A percentile compares a stretch with the other conserved stretches of the same genome.
phyloP scores from a whole-genome alignment of 2,329 filamentous ascomycete genomes.

The Tolypocladium ophioglossoides region DNA sequence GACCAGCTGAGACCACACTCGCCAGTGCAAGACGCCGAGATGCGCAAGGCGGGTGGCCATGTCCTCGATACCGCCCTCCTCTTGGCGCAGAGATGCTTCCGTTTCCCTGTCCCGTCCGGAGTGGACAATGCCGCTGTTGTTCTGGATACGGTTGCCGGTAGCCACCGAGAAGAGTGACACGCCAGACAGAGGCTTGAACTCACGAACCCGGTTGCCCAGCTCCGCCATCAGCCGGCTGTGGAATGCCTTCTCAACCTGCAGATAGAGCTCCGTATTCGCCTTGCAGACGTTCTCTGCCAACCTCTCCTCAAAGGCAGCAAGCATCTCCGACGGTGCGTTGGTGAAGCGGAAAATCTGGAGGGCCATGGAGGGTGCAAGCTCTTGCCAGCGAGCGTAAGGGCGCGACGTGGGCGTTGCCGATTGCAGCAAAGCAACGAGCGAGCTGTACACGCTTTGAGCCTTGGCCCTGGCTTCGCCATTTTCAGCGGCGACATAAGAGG shows the following conservation, averaged over 20 bases:
- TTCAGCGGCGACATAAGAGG: conserved; percentile 25
- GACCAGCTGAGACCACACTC: conserved; percentile 70
- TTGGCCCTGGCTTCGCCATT: conserved; percentile 30
- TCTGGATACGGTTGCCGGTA: conserved; percentile 37
- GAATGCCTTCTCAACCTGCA: conserved; percentile 38
- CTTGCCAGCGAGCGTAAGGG: conserved; percentile 38
- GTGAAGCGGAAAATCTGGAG: conserved; percentile 49
- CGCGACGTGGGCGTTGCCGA: conserved; percentile 32
- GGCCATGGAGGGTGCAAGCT: conserved; percentile 41
- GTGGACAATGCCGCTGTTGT: conserved; percentile 24
- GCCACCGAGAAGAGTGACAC: conserved; percentile 44
- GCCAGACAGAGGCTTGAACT: conserved; percentile 41
- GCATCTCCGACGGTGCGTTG: conserved; percentile 36
- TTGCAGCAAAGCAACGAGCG: conserved; percentile 44
- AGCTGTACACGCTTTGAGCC: conserved; percentile 38
- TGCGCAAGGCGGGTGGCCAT: conserved; percentile 73
- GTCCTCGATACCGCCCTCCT: conserved; percentile 48
- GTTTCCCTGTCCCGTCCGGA: conserved; percentile 17
- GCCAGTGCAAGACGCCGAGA: conserved; percentile 78
- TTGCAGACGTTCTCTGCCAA: conserved; percentile 34
- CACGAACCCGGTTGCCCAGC: conserved; percentile 37
- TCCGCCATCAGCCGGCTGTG: conserved; percentile 37
- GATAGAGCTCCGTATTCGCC: conserved; percentile 31
- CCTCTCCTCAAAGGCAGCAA: conserved; percentile 38
- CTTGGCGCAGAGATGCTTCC: conserved; percentile 28